Base-by-base conservation (phyloP, 1,284 basidiomycete genomes). In the Microbotryum violaceum region DNA sequence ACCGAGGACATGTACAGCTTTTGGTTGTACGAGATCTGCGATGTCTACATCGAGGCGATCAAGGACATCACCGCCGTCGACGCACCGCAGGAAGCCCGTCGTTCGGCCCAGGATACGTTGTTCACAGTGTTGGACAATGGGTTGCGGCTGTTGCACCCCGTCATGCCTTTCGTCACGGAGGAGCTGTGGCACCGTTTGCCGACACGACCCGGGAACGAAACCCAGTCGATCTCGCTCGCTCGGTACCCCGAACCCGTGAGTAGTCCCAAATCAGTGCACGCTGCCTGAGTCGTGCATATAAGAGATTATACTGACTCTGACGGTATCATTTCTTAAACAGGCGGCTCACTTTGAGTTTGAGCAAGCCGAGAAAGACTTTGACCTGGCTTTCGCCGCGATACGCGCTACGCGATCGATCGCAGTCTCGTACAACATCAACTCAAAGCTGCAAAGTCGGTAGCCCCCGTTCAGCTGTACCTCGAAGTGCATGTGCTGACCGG, bases 81-180 rank as follows among this genome's bases (percentile, higher is more conserved):
- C 27, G 85, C 86, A 1, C 57, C 70, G 2, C 70, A 78, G 2
- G 80, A 79, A 21, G 83, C 81, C 21, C 83, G 86, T 59, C 80
- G 79, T 54, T 97, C 92, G 8, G 89, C 93, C 16, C 93, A 97
- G 75, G 89, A 98, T 77, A 98, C 94, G 0, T 79, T 99, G 52
- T 97, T 97, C 77, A 94, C 88, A 16, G 93, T 91, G 74, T 81
- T 98, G 48, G 96, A 99, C 71, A 78, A 86, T 61, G 96, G 94
- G 14, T 79, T 98, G 56, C 84, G 86, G 54, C 80, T 99, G 10
- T 80, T 98, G 16, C 96, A 98, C 76, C 94, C 96, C 2, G 94
- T 97, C 79, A 98, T 98, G 96, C 96, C 96, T 2, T 98, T 88
- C 76, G 91, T 99, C 49, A 97, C 94, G 2, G 96, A 99, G 77